A percentile compares a stretch with the other conserved stretches of the same genome.
Evolutionary conservation across 257 asterid species (phyloP).

Genomic region (Ajuga chamaepitys): DNA sequence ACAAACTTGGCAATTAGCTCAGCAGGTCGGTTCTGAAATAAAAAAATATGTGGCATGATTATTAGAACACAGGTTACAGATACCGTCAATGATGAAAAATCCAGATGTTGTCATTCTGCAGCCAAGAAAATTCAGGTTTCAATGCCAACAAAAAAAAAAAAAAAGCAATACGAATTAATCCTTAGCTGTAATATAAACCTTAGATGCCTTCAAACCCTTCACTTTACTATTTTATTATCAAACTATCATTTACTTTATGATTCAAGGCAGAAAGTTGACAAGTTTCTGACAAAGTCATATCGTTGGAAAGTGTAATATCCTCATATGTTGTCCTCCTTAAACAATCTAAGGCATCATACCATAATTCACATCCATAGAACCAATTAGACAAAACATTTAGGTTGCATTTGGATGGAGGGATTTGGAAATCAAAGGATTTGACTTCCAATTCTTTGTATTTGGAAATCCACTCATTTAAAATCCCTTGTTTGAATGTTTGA

Average conservation of each 20-base stretch:
- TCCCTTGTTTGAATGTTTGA: no score
- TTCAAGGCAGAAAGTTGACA: not conserved
- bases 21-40: slow-evolving; percentile 85
- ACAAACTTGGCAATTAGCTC: slow-evolving; percentile 95
- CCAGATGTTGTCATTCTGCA: not conserved
- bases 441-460: no score
- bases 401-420: no score
- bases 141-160: not conserved
- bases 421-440: no score
- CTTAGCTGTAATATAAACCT: not conserved
- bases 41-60: slow-evolving; percentile 3
- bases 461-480: no score
- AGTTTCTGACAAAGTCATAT: not conserved
- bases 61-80: not conserved
- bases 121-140: not conserved
- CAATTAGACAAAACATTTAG: no score
- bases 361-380: not conserved
- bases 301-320: not conserved
- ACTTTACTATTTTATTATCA: not conserved
- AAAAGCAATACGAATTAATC: not conserved
- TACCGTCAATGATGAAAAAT: not conserved
- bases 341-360: not conserved
- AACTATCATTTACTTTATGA: slow-evolving; percentile 1
- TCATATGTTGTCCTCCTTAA: not conserved
- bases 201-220: not conserved